phyloP scores from a whole-genome alignment of 2,329 filamentous ascomycete species.

The Aspergillus udagawae region DNA sequence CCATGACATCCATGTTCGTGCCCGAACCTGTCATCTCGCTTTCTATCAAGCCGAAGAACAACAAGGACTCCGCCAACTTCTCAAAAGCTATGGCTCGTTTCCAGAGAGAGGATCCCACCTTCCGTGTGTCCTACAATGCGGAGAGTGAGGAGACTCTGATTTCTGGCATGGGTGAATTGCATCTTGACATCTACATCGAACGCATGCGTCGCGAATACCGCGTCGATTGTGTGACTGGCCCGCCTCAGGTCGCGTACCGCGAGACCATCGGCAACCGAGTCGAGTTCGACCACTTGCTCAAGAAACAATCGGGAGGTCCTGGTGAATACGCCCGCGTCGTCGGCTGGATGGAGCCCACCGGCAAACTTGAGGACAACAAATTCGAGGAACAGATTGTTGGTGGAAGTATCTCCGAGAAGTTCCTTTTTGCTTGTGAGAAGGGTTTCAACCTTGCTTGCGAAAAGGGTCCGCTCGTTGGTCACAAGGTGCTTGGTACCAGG shows the following conservation, averaged over 20 bases:
- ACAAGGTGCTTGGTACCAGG: slow-evolving; percentile 80
- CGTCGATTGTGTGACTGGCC: slow-evolving; percentile 91
- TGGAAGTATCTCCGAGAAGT: slow-evolving; percentile 92
- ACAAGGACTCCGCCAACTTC: slow-evolving; percentile 88
- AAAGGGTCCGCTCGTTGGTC: slow-evolving; percentile 86
- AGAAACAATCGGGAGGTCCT: slow-evolving; percentile 91
- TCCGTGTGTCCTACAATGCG: slow-evolving; percentile 85
- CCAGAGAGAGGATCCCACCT: slow-evolving; percentile 96
- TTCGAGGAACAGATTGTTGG: slow-evolving; percentile 87
- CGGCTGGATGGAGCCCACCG: slow-evolving; percentile 85
- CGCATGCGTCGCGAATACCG: slow-evolving; percentile 95
- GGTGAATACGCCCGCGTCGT: slow-evolving; percentile 93
- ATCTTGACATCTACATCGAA: slow-evolving; percentile 96
- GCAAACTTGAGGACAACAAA: slow-evolving; percentile 66
- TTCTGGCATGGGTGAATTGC: slow-evolving; percentile 95
- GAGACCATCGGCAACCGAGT: slow-evolving; percentile 81
- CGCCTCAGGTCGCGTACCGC: slow-evolving; percentile 94
- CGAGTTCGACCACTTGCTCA: slow-evolving; percentile 88
- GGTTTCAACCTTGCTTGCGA: slow-evolving; percentile 80
- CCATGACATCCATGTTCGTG: slow-evolving; percentile 95
- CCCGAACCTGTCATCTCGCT: slow-evolving; percentile 97
- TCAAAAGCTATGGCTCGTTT: slow-evolving; percentile 98
- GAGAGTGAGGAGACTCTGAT: slow-evolving; percentile 98
- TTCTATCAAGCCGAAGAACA: slow-evolving; percentile 93
- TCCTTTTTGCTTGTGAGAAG: slow-evolving; percentile 88